These are phyloP conservation scores for Heritiera fomes DNA, from an alignment of 345 rosid species.

Conservation along the genomic window DNA sequence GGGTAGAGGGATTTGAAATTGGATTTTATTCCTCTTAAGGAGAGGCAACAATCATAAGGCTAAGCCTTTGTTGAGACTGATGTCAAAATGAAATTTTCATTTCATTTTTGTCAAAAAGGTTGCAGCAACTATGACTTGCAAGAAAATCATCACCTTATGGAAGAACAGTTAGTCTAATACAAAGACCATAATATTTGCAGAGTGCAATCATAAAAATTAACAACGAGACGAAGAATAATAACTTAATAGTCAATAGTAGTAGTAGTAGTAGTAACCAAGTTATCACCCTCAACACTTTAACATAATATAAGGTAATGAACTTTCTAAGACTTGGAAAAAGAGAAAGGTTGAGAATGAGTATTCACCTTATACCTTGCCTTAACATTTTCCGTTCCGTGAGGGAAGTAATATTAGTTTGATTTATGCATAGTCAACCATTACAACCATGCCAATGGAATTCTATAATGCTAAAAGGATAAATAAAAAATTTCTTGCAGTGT, in stretches of 20 bases:
- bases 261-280: not conserved
- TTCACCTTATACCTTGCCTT: not conserved
- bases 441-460: not conserved
- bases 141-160: not conserved
- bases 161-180: not conserved
- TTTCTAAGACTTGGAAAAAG: not conserved
- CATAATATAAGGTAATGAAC: not conserved
- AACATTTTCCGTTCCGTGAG: not conserved
- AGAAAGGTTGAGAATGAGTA: not conserved
- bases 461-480: not conserved
- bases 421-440: not conserved
- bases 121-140: not conserved
- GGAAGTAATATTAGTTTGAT: not conserved
- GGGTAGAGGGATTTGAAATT: not conserved
- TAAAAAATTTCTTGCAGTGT: not conserved
- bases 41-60: not conserved
- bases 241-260: not conserved
- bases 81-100: not conserved
- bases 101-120: not conserved
- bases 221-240: not conserved
- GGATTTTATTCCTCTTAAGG: not conserved
- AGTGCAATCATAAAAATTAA: not conserved
- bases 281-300: not conserved
- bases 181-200: not conserved
- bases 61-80: not conserved